A percentile compares a stretch with the other conserved stretches of the same genome.
phyloP scores from a whole-genome alignment of 371 early-diverging fungal species.

The Rhizopus microsporus region DNA sequence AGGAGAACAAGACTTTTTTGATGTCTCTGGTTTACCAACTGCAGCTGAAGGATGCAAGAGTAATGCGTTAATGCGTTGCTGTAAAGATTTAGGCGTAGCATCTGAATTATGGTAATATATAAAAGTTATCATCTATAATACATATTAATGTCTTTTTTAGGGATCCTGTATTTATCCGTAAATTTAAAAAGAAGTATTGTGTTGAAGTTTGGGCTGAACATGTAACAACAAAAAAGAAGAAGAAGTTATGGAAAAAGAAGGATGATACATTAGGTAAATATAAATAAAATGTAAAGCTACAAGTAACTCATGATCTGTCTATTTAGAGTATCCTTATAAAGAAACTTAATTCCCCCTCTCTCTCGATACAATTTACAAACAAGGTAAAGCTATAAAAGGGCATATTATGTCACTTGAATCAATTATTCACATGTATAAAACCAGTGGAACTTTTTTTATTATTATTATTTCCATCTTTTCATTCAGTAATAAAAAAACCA shows the following conservation, averaged over 20 bases:
- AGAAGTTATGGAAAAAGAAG: conserved; percentile 84
- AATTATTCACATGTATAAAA: not conserved
- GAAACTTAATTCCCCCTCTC: conserved; percentile 21
- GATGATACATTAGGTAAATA: conserved; percentile 61
- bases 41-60: conserved; percentile 93
- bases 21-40: conserved; percentile 72
- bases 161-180: conserved; percentile 87
- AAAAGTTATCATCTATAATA: not conserved
- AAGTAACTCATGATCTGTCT: not conserved
- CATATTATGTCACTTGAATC: too few relatives aligned
- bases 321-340: conserved; percentile 43
- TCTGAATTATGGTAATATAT: conserved; percentile 82
- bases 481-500: not conserved
- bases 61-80: conserved; percentile 95
- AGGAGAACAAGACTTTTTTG: conserved; percentile 93
- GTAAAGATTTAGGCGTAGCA: conserved; percentile 95
- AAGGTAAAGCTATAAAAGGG: too few relatives aligned
- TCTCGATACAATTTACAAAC: not conserved
- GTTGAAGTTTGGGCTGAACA: conserved; percentile 80
- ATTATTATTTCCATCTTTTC: not conserved
- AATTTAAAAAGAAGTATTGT: conserved; percentile 81
- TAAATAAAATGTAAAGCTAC: not conserved
- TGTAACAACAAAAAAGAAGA: conserved; percentile 68
- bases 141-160: conserved; percentile 24
- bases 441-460: not conserved